Base-by-base conservation (phyloP, 805 yeast species). In the Teunomyces aglyptinius region DNA sequence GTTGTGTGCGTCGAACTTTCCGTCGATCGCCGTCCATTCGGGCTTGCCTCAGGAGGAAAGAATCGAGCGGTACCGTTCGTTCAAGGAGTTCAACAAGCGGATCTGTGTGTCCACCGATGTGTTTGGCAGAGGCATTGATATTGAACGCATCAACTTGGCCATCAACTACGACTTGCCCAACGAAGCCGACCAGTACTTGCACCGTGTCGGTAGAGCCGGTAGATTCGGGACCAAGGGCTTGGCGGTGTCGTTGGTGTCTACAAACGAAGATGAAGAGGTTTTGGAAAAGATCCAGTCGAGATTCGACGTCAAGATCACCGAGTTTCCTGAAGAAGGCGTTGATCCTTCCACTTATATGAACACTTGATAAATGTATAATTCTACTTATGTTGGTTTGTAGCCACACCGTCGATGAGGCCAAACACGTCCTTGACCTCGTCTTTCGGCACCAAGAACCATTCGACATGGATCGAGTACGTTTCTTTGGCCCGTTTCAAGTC, bases 191-290 rank as follows among this genome's bases (percentile, higher is more conserved):
- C 97, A 94, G 73, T 92, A 94, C 74, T 82, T 92, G 68, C 99
- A 92, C 78, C 89, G 99, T 78, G 99, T 92, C 53, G 99, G 99
- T 66, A 90, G 99, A 83, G 99, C 99, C 58, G 99, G 99, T 75
- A 91, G 99, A 81, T 92, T 92, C 63, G 99, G 99, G 78, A 92
- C 99, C 67, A 92, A 92, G 77, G 99, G 99, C 76, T 83, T 94
- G 61, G 96, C 97, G 45, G 80, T 94, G 49, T 89, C 97, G 35
- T 88, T 92, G 55, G 94, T 94, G 46, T 78, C 94, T 36, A 78
- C 84, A 49, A 86, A 83, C 60, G 92, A 84, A 54, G 99, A 94
- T 65, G 90, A 89, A 71, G 89, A 85, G 73, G 87, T 91, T 36
- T 79, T 94, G 69, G 86, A 80, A 62, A 86, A 89, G 74, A 94